Conservation (phyloP, 2,329 filamentous ascomycete species). For the Davidsoniella virescens region DNA sequence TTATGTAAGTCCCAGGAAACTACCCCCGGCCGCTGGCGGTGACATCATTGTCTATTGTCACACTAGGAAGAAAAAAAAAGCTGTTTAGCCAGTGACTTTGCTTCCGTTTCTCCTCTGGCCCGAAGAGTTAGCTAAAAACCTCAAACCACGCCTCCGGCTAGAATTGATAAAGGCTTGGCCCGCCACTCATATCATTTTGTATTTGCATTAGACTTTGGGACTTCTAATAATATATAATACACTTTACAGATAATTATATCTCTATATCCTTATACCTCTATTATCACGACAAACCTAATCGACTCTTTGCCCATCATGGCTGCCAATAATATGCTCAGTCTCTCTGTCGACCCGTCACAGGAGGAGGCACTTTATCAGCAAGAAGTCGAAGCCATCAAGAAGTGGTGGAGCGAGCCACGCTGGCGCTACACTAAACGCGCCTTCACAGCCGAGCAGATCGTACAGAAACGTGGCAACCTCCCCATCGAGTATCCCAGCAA, state of each 20-base stretch:
- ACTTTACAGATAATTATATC: too few relatives aligned
- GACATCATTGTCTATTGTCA: too few relatives aligned
- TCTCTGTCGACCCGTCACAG: conserved; percentile 35
- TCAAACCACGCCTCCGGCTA: too few relatives aligned
- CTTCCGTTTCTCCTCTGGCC: conserved; percentile 2
- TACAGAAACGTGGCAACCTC: conserved; percentile 81
- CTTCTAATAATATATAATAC: neutral
- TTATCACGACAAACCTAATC: conserved; percentile 4
- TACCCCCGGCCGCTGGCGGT: too few relatives aligned
- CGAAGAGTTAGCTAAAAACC: neutral
- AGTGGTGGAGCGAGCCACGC: conserved; percentile 85
- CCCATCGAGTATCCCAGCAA: conserved; percentile 88
- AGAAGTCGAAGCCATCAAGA: conserved; percentile 78
- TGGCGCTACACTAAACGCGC: conserved; percentile 87
- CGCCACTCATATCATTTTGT: too few relatives aligned
- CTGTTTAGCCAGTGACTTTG: too few relatives aligned
- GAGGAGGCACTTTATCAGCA: conserved; percentile 56
- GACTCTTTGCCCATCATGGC: conserved; percentile 30
- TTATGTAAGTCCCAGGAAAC: too few relatives aligned
- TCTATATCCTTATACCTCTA: neutral
- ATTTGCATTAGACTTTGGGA: too few relatives aligned
- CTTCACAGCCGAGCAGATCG: conserved; percentile 93
- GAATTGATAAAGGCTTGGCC: too few relatives aligned
- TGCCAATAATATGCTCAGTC: conserved; percentile 44
- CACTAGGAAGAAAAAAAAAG: too few relatives aligned